Conservation (phyloP, 2,329 filamentous ascomycete genomes). For the Zymoseptoria crescenta region DNA sequence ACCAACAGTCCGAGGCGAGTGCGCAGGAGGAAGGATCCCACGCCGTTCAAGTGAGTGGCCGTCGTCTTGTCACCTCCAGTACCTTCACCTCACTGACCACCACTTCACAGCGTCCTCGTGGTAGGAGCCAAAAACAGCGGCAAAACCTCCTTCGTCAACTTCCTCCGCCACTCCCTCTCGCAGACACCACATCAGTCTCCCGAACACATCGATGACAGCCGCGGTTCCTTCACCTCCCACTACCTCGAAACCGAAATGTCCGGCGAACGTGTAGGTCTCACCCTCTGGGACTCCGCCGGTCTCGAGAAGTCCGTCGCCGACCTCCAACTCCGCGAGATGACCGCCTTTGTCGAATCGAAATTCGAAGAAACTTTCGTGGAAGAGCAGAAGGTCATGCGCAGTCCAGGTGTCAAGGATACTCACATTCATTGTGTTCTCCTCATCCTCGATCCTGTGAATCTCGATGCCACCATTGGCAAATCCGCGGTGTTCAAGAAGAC, state of each 20-base stretch:
- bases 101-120: conserved; percentile 64
- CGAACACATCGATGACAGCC: conserved; percentile 12
- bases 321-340: conserved; percentile 85
- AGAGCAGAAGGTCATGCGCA: conserved; percentile 94
- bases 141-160: conserved; percentile 95
- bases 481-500: conserved; percentile 11
- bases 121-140: conserved; percentile 80
- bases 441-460: conserved; percentile 71
- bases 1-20: conserved; percentile 89
- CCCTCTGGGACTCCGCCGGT: conserved; percentile 93
- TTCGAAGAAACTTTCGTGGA: conserved; percentile 97
- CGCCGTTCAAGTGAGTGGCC: conserved; percentile 86
- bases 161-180: conserved; percentile 78
- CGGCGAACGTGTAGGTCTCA: conserved; percentile 81
- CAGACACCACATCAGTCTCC: conserved; percentile 69
- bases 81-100: background rate
- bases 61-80: background rate
- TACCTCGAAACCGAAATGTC: conserved; percentile 95
- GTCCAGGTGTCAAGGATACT: conserved; percentile 86
- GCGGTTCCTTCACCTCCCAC: conserved; percentile 64
- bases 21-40: conserved; percentile 91
- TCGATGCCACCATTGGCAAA: conserved; percentile 59
- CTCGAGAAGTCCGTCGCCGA: conserved; percentile 93
- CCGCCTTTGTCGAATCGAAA: conserved; percentile 89
- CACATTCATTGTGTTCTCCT: conserved; percentile 96